phyloP scores from a whole-genome alignment of 2,329 filamentous ascomycete species.

The Ilyonectria robusta region DNA sequence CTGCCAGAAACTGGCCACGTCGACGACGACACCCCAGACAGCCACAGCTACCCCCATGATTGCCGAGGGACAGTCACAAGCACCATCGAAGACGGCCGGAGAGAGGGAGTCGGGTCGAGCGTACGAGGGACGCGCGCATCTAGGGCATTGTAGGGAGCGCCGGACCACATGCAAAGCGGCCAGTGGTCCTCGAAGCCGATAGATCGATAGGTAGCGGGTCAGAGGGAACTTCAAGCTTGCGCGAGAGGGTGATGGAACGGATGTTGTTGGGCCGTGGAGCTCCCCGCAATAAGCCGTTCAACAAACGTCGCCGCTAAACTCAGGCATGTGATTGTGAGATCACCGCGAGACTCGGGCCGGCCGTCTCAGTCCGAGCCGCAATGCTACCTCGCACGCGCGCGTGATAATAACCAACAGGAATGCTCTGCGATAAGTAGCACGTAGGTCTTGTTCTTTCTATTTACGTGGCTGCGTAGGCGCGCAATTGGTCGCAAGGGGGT shows the following conservation, averaged over 20 bases:
- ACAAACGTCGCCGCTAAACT: constrained; percentile 35
- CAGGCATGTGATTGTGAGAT: constrained; percentile 52
- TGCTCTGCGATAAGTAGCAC: not conserved
- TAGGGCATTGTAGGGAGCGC: constrained; percentile 40
- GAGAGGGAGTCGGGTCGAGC: constrained; percentile 28
- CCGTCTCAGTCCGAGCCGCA: constrained; percentile 19
- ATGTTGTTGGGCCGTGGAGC: constrained; percentile 42
- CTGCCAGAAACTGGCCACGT: constrained; percentile 75
- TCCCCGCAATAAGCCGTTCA: constrained; percentile 42
- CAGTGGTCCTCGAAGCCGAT: constrained; percentile 8
- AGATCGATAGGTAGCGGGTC: not conserved
- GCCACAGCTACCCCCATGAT: constrained; percentile 62
- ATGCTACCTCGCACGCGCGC: constrained; percentile 17
- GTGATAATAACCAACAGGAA: not conserved
- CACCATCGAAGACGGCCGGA: constrained; percentile 44
- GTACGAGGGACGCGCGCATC: constrained; percentile 34
- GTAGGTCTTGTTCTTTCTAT: not conserved
- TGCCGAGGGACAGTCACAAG: constrained; percentile 53
- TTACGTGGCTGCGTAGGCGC: not conserved
- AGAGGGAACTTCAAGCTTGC: constrained; percentile 17
- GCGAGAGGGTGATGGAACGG: constrained; percentile 32
- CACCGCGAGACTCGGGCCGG: constrained; percentile 29
- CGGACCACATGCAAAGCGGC: constrained; percentile 33
- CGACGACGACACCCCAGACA: constrained; percentile 71
- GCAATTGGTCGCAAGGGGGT: not conserved